These are phyloP conservation scores for Suillus alpinus DNA, from an alignment of 768 basidiomycete genomes.

Conservation along the genomic window DNA sequence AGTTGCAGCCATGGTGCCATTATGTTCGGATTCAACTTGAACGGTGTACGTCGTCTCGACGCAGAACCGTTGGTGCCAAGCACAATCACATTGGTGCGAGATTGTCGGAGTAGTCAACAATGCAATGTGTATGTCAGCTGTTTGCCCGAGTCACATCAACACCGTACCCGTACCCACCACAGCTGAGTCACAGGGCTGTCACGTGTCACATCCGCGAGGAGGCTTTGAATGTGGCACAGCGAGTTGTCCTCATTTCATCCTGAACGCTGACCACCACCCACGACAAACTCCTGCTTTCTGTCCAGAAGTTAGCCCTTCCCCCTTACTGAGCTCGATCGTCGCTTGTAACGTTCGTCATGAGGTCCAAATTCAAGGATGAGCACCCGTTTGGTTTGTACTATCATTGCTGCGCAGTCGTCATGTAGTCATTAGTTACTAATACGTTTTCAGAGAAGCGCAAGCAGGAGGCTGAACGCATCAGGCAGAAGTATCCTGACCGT, in stretches of 20 bases:
- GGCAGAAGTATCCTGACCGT: conserved; percentile 98
- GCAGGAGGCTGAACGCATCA: conserved; percentile 96
- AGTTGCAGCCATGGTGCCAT: no score
- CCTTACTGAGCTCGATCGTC: conserved; percentile 6
- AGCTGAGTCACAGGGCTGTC: conserved; percentile 27
- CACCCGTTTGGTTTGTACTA: conserved; percentile 83
- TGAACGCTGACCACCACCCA: conserved; percentile 25
- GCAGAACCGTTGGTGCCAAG: no score
- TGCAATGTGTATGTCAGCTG: neutral
- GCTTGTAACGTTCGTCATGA: conserved; percentile 46
- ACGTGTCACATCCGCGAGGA: conserved; percentile 33
- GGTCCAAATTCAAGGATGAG: conserved; percentile 98
- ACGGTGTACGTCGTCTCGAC: no score
- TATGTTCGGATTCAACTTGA: no score
- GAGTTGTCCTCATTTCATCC: conserved; percentile 18
- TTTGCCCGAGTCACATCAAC: neutral
- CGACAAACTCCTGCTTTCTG: conserved; percentile 9
- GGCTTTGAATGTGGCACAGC: conserved; percentile 27
- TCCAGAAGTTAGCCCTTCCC: conserved; percentile 7
- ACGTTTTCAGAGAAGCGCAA: conserved; percentile 88
- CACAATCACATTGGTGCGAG: no score
- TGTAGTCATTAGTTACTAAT: conserved; percentile 29
- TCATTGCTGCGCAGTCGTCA: conserved; percentile 17
- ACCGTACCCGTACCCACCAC: no score
- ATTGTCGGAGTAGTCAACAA: no score